Base-by-base conservation (phyloP, 805 yeast species). In the Metschnikowia aberdeeniae region DNA sequence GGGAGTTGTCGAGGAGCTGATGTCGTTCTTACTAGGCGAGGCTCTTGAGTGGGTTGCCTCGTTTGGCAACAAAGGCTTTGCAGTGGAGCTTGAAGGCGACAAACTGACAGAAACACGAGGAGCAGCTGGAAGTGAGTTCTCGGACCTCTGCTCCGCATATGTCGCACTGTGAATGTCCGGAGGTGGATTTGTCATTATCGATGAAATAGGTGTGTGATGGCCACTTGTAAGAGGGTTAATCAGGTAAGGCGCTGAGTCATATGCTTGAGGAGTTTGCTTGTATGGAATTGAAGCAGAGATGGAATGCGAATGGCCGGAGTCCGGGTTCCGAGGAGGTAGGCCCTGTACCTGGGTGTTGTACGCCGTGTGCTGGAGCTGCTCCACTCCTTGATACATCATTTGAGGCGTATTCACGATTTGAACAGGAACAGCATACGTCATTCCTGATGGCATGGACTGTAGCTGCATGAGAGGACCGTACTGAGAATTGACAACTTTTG, bases 381-480 rank as follows among this genome's bases (percentile, higher is more conserved):
- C 40, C n/a, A 33, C 10, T 7, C 28, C 32, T 29, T 29, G 40
- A 13, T 37, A 37, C 27, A 37, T 19, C 13, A 37, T 33, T 29
- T 37, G 40, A 8, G 40, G 34, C 17, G 17, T 20, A 20, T 37
- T 37, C 40, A 39, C 22, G 3, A 39, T 13, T 31, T 39, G 42
- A 22, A 39, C 7, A 19, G 42, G 42, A 7, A 39, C 42, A 7
- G 30, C 42, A 22, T 39, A 39, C 2, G 35, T 19, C 36, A 39
- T 31, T 5, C 30, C 42, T 7, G 34, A 35, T 5, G 29, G 20
- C 14, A 39, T 13, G 10, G 46, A 36, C 37, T 46, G 50, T 22
- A 46, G 34, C 34, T 11, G 47, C 12, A 39, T 35, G 32, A 46
- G 19, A 12, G 47, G 44, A 17, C 42, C 46, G 34, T 40, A 41